These are phyloP conservation scores for Clavispora asparagi DNA, from an alignment of 805 yeast species.

Conservation along the genomic window DNA sequence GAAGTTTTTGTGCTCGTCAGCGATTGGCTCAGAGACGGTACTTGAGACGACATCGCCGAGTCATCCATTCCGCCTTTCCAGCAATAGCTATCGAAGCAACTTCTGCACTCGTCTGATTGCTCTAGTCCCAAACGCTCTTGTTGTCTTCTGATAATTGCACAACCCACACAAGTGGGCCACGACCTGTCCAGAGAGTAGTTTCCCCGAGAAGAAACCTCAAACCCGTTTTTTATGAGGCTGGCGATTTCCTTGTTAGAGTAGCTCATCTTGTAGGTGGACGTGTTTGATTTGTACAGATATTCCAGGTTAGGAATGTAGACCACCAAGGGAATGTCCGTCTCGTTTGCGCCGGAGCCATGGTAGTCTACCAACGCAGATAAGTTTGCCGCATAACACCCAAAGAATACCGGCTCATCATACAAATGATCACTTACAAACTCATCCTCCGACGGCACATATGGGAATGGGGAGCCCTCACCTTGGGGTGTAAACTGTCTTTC, in stretches of 20 bases:
- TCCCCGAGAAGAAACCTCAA: constrained; percentile 15
- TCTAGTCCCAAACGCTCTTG: constrained; percentile 18
- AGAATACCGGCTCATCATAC: constrained; percentile 9
- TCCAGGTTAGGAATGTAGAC: constrained; percentile 15
- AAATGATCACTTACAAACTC: constrained; percentile 5
- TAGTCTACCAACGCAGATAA: constrained; percentile 5
- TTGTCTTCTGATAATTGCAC: constrained; percentile 21
- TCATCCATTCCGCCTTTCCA: constrained; percentile 16
- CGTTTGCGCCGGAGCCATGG: constrained; percentile 5
- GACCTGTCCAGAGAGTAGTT: constrained; percentile 15
- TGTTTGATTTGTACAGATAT: constrained; percentile 16
- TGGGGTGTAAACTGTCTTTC: constrained; percentile 42
- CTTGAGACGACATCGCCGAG: neutral
- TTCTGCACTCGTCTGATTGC: constrained; percentile 18
- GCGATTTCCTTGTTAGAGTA: constrained; percentile 14
- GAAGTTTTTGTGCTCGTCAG: neutral
- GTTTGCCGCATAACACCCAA: constrained; percentile 12
- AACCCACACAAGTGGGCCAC: constrained; percentile 22
- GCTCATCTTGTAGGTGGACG: constrained; percentile 20
- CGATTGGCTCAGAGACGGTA: neutral
- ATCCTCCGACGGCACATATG: constrained; percentile 10
- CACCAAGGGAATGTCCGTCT: constrained; percentile 19
- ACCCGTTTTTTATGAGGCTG: constrained; percentile 17
- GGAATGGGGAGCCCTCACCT: constrained; percentile 15
- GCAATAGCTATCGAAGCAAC: constrained; percentile 19